These are phyloP conservation scores for Toxicodendron radicans DNA, from an alignment of 345 rosid species.

Conservation along the genomic window DNA sequence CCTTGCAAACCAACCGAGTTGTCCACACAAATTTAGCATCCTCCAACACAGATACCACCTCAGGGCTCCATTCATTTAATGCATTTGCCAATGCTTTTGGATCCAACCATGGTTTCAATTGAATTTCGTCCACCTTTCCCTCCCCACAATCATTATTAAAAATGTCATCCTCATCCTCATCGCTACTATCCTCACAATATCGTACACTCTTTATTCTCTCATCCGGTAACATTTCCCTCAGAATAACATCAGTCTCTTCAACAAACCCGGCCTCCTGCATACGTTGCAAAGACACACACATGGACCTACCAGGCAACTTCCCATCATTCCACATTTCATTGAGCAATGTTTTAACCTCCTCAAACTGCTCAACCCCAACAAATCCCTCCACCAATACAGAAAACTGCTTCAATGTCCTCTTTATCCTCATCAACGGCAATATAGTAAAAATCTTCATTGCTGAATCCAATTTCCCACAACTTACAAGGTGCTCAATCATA, in stretches of 20 bases:
- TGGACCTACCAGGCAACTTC: slow-evolving; percentile 55
- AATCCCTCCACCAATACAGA: slow-evolving; percentile 55
- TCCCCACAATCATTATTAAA: slow-evolving; percentile 23
- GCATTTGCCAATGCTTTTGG: slow-evolving; percentile 85
- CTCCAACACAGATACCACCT: slow-evolving; percentile 55
- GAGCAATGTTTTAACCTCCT: slow-evolving; percentile 53
- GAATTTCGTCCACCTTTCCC: slow-evolving; percentile 30
- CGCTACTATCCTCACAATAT: slow-evolving; percentile 34
- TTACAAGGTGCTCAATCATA: slow-evolving; percentile 73
- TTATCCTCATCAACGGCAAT: slow-evolving; percentile 80
- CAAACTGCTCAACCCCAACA: slow-evolving; percentile 46
- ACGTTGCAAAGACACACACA: slow-evolving; percentile 49
- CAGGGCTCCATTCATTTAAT: slow-evolving; percentile 62
- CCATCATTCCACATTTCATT: slow-evolving; percentile 71
- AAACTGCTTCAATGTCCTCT: slow-evolving; percentile 69
- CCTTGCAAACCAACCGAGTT: slow-evolving; percentile 74
- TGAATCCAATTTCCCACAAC: slow-evolving; percentile 52
- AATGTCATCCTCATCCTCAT: slow-evolving; percentile 34
- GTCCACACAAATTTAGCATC: slow-evolving; percentile 86
- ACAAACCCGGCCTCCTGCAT: slow-evolving; percentile 66
- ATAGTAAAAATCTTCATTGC: slow-evolving; percentile 58
- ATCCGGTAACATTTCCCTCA: slow-evolving; percentile 65
- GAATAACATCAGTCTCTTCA: slow-evolving; percentile 51
- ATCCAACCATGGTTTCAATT: slow-evolving; percentile 82
- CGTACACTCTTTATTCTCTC: slow-evolving; percentile 55